phyloP scores from a whole-genome alignment of 2,329 filamentous ascomycete genomes.

The Aspergillus sojae region DNA sequence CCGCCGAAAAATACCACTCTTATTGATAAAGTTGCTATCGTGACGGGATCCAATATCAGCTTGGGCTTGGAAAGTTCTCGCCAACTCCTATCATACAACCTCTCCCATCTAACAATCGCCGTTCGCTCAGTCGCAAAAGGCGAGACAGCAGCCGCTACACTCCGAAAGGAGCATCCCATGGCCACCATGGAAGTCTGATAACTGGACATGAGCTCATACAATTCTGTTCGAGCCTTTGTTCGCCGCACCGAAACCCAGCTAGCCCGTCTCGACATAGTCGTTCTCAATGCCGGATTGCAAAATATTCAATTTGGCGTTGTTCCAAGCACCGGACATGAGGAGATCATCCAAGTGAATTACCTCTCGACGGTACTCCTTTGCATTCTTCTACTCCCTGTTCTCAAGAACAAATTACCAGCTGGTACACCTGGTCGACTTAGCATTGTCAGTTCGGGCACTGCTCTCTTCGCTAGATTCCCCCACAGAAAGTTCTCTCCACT shows the following conservation, averaged over 20 bases:
- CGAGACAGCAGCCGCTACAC: conserved; percentile 28
- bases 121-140: neutral
- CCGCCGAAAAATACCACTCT: conserved; percentile 8
- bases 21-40: conserved; percentile 46
- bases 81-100: conserved; percentile 41
- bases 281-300: conserved; percentile 50
- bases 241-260: conserved; percentile 35
- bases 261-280: conserved; percentile 45
- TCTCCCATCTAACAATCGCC: conserved; percentile 23
- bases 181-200: conserved; percentile 53
- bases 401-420: conserved; percentile 16
- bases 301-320: conserved; percentile 19
- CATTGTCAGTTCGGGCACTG: neutral
- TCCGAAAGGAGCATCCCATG: neutral
- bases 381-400: conserved; percentile 24
- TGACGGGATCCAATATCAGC: conserved; percentile 55
- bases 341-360: conserved; percentile 43
- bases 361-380: conserved; percentile 31
- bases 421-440: neutral
- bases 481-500: neutral
- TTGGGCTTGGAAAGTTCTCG: conserved; percentile 51
- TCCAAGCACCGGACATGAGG: conserved; percentile 15
- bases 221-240: conserved; percentile 49
- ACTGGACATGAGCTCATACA: conserved; percentile 53
- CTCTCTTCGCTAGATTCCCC: neutral